phyloP scores from a whole-genome alignment of 805 yeast genomes.

The Metschnikowia koreensis region DNA sequence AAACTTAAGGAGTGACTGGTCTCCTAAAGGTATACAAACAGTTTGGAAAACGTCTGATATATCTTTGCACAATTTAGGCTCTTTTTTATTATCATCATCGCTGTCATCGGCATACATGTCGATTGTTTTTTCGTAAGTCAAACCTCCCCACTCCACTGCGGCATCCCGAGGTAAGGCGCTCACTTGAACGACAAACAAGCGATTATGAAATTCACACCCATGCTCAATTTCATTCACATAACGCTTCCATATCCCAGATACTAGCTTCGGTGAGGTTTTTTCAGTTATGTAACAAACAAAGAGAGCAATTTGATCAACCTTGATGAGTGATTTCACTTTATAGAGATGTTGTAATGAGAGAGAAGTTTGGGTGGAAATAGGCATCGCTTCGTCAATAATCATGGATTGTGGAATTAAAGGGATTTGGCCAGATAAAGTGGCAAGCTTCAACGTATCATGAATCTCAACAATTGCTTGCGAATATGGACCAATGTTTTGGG shows the following conservation, averaged over 20 bases:
- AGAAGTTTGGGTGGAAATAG: conserved; percentile 33
- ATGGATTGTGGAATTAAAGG: conserved; percentile 75
- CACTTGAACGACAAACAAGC: conserved; percentile 54
- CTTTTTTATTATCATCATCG: conserved; percentile 1
- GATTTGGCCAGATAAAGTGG: conserved; percentile 84
- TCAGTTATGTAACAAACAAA: conserved; percentile 57
- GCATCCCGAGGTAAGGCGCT: conserved; percentile 62
- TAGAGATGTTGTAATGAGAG: conserved; percentile 75
- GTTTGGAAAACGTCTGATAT: conserved; percentile 2
- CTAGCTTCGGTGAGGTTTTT: conserved; percentile 25
- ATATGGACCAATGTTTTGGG: conserved; percentile 96
- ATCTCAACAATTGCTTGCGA: conserved; percentile 72
- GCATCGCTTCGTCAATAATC: conserved; percentile 36
- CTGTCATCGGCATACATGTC: conserved; percentile 43
- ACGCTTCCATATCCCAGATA: conserved; percentile 43
- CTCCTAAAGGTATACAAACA: conserved; percentile 7
- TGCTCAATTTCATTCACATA: conserved; percentile 29
- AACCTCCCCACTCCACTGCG: conserved; percentile 73
- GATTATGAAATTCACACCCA: conserved; percentile 19
- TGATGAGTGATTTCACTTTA: conserved; percentile 57
- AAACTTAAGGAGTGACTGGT: conserved; percentile 1
- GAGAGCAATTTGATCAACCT: conserved; percentile 42
- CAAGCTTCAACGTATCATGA: conserved; percentile 39
- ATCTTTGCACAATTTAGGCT: not conserved
- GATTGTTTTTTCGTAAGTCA: conserved; percentile 41